phyloP scores from a whole-genome alignment of 805 yeast genomes.

The Kluyveromyces starmeri region DNA sequence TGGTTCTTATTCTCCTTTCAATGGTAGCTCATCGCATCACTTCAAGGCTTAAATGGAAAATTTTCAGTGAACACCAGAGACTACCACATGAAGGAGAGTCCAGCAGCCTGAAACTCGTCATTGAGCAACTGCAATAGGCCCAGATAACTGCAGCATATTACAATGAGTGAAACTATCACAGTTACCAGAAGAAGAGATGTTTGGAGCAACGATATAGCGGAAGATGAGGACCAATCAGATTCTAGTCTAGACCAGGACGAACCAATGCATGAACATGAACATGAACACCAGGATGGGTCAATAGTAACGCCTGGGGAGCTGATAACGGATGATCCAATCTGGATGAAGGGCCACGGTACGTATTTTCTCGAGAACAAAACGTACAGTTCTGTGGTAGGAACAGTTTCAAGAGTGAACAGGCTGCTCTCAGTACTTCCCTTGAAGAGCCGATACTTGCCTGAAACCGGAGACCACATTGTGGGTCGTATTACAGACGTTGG shows the following conservation, averaged over 20 bases:
- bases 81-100: background rate
- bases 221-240: conserved; percentile 7
- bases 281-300: conserved; percentile 22
- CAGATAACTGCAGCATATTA: too few relatives aligned
- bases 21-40: conserved; percentile 7
- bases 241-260: conserved; percentile 32
- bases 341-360: conserved; percentile 99
- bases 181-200: conserved; percentile 21
- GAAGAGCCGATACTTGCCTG: conserved; percentile 83
- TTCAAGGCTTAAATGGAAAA: conserved; percentile 8
- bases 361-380: conserved; percentile 68
- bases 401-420: conserved; percentile 76
- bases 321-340: conserved; percentile 88
- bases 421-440: conserved; percentile 78
- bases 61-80: conserved; percentile 8
- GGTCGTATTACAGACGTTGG: conserved; percentile 95
- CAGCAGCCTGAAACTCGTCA: too few relatives aligned
- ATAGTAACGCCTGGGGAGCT: conserved; percentile 93
- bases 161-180: conserved; percentile 19
- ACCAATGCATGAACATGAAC: conserved; percentile 24
- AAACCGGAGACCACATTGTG: conserved; percentile 91
- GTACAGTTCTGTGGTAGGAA: conserved; percentile 89
- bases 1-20: background rate
- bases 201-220: conserved; percentile 11
- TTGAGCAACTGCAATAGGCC: too few relatives aligned